Evolutionary conservation across 768 basidiomycete species (phyloP), one percentile per base, ranked within the genome.

Genomic region (Agaricus subrufescens): DNA sequence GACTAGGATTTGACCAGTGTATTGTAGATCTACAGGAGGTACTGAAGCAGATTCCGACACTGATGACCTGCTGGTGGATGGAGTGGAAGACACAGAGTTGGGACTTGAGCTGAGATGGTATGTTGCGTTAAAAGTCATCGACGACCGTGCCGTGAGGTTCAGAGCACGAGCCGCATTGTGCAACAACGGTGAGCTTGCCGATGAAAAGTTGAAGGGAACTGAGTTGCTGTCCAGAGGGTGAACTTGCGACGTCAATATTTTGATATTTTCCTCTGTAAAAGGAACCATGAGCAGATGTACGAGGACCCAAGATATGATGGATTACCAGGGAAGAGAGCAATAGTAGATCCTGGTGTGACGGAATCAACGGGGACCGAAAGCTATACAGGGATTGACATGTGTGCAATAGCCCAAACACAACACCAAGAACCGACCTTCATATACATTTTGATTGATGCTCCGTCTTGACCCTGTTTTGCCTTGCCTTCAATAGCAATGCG

Each of bases 401-500:
- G 37, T 52, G 50, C 23, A 10, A 25, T 19, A 30, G 11, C 25
- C 34, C 25, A 31, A 26, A 55, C 14, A 47, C 9, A 9, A 27
- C n/a, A 46, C 19, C 19, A 30, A 37, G 50, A n/a, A 29, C 61
- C 49, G 57, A 87, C 89, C 76, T 88, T 91, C 61, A 92, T 76
- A 70, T 88, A 91, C 77, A 91, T 84, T 61, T 77, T 84, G 50
- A 91, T 80, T 15, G 80, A 72, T 37, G 81, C 87, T 39, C 83
- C 85, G 63, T 89, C 86, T 45, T 80, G 73, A 1, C 78, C 81
- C 54, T 80, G 78, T 68, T 82, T 86, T 23, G 84, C 83, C 68
- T 83, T 85, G 30, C 89, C 89, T 64, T 89, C 86, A 48, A 91
- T 81, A 25, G 83, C 84, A 31, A 91, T 77, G 50, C 86, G 85